Base-by-base conservation (phyloP, 495 filamentous ascomycete genomes). In the Hyaloscypha finlandica region DNA sequence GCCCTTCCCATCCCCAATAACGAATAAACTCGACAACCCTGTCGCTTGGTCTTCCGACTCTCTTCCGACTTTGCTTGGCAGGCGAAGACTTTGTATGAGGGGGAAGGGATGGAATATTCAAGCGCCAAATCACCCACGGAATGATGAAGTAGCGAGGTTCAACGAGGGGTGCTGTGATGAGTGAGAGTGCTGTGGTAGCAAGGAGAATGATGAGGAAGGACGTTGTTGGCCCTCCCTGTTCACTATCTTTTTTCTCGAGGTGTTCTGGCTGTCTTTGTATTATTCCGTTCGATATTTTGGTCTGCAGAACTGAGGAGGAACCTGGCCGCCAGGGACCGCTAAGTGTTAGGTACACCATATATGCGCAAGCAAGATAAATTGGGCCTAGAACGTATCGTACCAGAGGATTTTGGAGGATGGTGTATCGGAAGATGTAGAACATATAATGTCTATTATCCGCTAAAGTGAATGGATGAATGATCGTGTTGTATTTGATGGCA, bases 371-470 rank as follows among this genome's bases (percentile, higher is more conserved):
- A 71, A 86, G 82, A 69, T 88, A 94, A 31, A 87, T 74, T 0
- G 86, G 80, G 0, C 88, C 86, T 3, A 89, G 87, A 19, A 84
- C 74, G 74, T 96, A 96, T 39, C 89, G 88, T 16, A 90, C 73
- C 20, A 78, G 75, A 1, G 84, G 79, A 63, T 92, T 86, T 29
- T 80, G 79, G 4, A 85, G 82, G 61, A 96, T 87, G 12, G 93
- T 89, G 68, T 96, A 85, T 0, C 92, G 90, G 80, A 99, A 98
- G 65, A 95, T 81, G 77, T 99, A 99, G 79, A 99, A 99, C 64
- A 95, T 86, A 79, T 97, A 99, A 75, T 98, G 96, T 3, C 95
- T 83, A 78, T 99, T 99, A 75, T 99, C 95, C 33, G 95, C 95
- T 4, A 98, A 84, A 1, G 94, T 96, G 71, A 97, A 99, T 1